These are phyloP conservation scores for Mycena metata DNA, from an alignment of 768 basidiomycete genomes.

Conservation along the genomic window DNA sequence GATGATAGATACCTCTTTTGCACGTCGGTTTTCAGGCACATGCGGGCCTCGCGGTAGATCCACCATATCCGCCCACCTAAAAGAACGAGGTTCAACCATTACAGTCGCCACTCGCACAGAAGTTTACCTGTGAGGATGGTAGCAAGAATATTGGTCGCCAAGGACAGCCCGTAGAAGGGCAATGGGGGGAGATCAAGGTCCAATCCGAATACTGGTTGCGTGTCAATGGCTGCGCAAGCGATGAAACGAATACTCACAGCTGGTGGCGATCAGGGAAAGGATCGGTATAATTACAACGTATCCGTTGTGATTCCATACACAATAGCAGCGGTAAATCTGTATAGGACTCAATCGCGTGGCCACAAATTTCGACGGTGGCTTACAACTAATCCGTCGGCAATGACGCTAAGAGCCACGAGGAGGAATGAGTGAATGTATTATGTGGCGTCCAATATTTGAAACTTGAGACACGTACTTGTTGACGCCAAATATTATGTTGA, in stretches of 20 bases:
- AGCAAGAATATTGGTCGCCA: conserved; percentile 48
- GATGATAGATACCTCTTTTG: conserved; percentile 45
- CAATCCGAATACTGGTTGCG: conserved; percentile 36
- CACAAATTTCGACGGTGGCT: conserved; percentile 9
- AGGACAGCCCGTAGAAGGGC: conserved; percentile 47
- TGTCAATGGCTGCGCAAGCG: not conserved
- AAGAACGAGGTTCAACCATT: not conserved
- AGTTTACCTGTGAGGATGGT: conserved; percentile 47
- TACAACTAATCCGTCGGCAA: conserved; percentile 49
- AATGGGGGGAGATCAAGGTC: conserved; percentile 43
- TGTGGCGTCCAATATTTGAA: too few relatives aligned
- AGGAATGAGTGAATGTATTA: not conserved
- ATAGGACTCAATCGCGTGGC: not conserved
- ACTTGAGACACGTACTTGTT: conserved; percentile 46
- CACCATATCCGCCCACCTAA: conserved; percentile 50
- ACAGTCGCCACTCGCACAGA: too few relatives aligned
- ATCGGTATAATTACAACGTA: conserved; percentile 46
- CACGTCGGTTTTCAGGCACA: conserved; percentile 42
- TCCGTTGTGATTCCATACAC: conserved; percentile 49
- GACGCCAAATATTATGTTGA: conserved; percentile 47
- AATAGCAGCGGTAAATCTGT: conserved; percentile 51
- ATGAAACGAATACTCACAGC: conserved; percentile 36
- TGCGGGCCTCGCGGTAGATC: conserved; percentile 45
- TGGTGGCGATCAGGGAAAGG: conserved; percentile 42
- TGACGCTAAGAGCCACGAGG: conserved; percentile 37